Conservation (phyloP, 2,329 filamentous ascomycete genomes). For the Monosporascus sp. region DNA sequence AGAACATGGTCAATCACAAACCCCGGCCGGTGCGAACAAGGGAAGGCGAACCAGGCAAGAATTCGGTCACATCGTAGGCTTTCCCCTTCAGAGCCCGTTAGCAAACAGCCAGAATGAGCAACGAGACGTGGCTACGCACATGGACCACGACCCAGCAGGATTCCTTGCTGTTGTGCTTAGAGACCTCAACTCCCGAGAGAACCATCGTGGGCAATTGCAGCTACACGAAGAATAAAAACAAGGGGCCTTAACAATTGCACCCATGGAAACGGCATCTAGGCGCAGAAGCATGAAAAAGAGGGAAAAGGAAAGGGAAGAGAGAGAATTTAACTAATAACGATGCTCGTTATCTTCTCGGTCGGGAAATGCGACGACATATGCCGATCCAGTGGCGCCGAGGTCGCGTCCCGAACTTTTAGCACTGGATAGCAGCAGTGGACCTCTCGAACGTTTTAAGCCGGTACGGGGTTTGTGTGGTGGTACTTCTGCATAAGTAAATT, state of each 20-base stretch:
- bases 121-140: constrained; percentile 35
- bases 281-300: background rate
- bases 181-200: constrained; percentile 49
- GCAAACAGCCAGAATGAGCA: background rate
- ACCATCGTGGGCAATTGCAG: constrained; percentile 27
- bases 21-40: background rate
- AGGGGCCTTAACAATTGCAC: background rate
- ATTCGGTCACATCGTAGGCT: constrained; percentile 86
- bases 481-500: no score
- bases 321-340: background rate
- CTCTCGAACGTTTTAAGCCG: no score
- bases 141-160: constrained; percentile 93
- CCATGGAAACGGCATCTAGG: background rate
- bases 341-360: no score
- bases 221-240: background rate
- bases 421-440: no score
- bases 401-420: no score
- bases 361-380: no score
- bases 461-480: no score
- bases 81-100: constrained; percentile 48
- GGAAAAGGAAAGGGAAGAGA: background rate
- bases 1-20: constrained; percentile 8
- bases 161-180: constrained; percentile 72
- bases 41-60: constrained; percentile 57
- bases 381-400: no score